phyloP scores from a whole-genome alignment of 2,329 filamentous ascomycete genomes.

The Cordyceps cicadae region DNA sequence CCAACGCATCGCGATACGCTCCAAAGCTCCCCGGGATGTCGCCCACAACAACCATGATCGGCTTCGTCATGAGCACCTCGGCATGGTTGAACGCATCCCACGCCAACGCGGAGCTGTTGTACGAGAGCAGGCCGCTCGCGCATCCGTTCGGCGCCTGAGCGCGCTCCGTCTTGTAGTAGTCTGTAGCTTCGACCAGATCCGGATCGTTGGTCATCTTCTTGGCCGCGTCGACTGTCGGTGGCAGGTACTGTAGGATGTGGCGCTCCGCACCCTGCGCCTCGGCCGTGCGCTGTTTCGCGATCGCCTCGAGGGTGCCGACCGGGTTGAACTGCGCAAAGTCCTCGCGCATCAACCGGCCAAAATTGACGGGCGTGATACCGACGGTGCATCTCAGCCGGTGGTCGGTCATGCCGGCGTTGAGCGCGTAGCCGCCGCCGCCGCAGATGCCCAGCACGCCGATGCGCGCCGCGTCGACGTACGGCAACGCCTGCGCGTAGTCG shows the following conservation, averaged over 20 bases:
- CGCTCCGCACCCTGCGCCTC: slow-evolving; percentile 6
- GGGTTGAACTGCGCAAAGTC: too few relatives aligned
- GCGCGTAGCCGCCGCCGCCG: slow-evolving; percentile 27
- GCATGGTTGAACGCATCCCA: slow-evolving; percentile 12
- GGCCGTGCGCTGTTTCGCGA: too few relatives aligned
- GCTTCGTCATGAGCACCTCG: slow-evolving; percentile 9
- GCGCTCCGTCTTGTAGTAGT: slow-evolving; percentile 12
- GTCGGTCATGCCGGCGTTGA: slow-evolving; percentile 26
- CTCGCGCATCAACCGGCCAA: too few relatives aligned
- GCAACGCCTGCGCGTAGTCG: neutral
- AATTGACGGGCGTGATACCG: too few relatives aligned
- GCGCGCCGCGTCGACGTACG: slow-evolving; percentile 22
- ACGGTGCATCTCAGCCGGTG: slow-evolving; percentile 20
- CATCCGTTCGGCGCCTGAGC: neutral
- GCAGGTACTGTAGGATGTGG: neutral
- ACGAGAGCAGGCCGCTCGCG: slow-evolving; percentile 4
- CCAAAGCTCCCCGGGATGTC: slow-evolving; percentile 9
- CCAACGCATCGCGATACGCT: slow-evolving; percentile 2
- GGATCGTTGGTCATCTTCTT: neutral
- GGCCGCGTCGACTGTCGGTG: slow-evolving; percentile 4
- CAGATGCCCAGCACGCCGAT: slow-evolving; percentile 33
- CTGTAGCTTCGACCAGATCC: slow-evolving; percentile 4
- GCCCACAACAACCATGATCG: slow-evolving; percentile 11
- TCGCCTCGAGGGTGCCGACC: too few relatives aligned
- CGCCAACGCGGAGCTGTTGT: slow-evolving; percentile 5